phyloP scores from a whole-genome alignment of 805 yeast genomes.

The Allodekkera sacchari region DNA sequence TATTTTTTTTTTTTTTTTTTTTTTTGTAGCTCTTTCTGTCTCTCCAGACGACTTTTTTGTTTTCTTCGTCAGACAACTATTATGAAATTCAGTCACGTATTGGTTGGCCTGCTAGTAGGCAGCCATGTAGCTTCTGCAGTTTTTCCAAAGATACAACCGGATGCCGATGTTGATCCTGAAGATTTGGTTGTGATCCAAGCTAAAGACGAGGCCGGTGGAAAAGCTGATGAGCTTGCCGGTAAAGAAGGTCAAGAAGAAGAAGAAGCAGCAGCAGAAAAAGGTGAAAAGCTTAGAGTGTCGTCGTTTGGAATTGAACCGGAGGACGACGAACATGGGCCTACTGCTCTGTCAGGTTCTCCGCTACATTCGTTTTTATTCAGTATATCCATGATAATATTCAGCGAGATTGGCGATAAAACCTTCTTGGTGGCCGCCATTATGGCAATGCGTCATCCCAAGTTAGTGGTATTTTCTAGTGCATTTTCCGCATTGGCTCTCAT shows the following conservation, averaged over 20 bases:
- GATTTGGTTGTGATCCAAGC: constrained; percentile 12
- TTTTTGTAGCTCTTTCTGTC: not conserved
- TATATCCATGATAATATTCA: constrained; percentile 83
- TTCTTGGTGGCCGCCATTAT: constrained; percentile 92
- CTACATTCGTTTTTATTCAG: constrained; percentile 60
- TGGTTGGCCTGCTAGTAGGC: too few species aligned
- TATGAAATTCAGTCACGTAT: too few species aligned
- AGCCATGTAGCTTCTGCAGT: constrained; percentile 11
- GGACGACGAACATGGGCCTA: too few species aligned
- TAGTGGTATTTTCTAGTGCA: constrained; percentile 83
- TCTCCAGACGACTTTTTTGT: too few species aligned
- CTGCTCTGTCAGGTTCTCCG: too few species aligned
- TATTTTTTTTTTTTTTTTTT: not conserved
- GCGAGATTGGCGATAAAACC: constrained; percentile 97
- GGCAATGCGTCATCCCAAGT: constrained; percentile 90
- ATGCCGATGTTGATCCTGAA: constrained; percentile 2
- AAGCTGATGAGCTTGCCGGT: not conserved
- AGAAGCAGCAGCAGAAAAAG: not conserved
- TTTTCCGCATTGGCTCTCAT: constrained; percentile 77
- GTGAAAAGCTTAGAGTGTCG: not conserved
- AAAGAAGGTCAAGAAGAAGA: not conserved
- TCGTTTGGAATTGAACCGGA: not conserved
- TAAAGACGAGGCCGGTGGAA: not conserved
- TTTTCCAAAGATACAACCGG: constrained; percentile 9
- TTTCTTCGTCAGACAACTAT: too few species aligned